Base-by-base conservation (phyloP, 2,329 filamentous ascomycete genomes). In the Plectosphaerella plurivora region DNA sequence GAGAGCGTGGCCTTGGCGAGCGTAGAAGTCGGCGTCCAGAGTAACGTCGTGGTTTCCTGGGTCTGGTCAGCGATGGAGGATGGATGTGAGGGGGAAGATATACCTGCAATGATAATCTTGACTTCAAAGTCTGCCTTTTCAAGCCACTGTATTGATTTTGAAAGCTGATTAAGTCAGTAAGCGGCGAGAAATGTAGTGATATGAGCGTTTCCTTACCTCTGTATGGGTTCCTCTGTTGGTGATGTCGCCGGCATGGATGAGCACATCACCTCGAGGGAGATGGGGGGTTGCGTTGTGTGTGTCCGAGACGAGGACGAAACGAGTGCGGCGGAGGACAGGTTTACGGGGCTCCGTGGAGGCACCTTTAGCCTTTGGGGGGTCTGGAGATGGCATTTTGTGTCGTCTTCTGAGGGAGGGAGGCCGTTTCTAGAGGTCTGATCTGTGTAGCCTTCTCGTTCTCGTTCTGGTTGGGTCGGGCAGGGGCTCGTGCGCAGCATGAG, bases 241-340 rank as follows among this genome's bases (percentile, higher is more conserved):
- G 58, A 92, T 68, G 63, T 92, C 88, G 7, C 88, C 88, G 1
- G 88, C 87, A 63, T 91, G 87, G 48, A 91, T 84, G 35, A 92
- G 74, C 9, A 92, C 81, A 63, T 92, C 87, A 41, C 88, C 88
- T 20, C 76, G 77, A 0, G 88, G 88, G 1, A 91, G 75, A 60
- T 82, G 85, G 59, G 81, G 74, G 3, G 76, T 75, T 58, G 73
- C 77, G 64, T 89, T 89, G 68, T 91, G 87, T 2, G 87, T 91
- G 68, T 92, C 88, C 4, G 88, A 88, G 52, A 91, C 78, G 69
- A 87, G 90, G 50, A 91, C 86, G 53, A 91, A 78, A 55, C 87
- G 79, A 6, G 86, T 84, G 56, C 78, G 71, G 50, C 75, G 68
- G 10, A 67, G 66, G 7, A 53, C 56, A 39, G 36, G 55, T 6